These are phyloP conservation scores for Fusarium virguliforme DNA, from an alignment of 2,329 filamentous ascomycete species.

Conservation along the genomic window DNA sequence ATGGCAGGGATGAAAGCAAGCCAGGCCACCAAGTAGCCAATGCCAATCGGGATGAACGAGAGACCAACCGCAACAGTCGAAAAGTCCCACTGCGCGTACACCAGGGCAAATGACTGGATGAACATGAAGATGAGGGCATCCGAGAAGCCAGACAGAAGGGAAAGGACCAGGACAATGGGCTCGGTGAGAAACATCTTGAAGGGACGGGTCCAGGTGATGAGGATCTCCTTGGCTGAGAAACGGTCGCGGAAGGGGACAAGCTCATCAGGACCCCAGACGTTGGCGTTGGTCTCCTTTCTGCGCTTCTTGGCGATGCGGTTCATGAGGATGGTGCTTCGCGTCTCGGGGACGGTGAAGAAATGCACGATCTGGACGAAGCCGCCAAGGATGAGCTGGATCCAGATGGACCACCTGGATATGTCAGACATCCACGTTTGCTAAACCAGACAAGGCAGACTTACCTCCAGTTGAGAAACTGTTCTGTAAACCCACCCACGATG, in stretches of 20 bases:
- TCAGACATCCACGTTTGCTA: neutral
- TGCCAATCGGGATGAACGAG: slow-evolving; percentile 75
- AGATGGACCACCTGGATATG: slow-evolving; percentile 74
- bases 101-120: slow-evolving; percentile 78
- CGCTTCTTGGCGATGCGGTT: slow-evolving; percentile 84
- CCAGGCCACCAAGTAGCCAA: slow-evolving; percentile 78
- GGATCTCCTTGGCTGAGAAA: slow-evolving; percentile 72
- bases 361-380: slow-evolving; percentile 78
- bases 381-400: slow-evolving; percentile 88
- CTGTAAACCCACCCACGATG: slow-evolving; percentile 83
- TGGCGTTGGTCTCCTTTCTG: slow-evolving; percentile 71
- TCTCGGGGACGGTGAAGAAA: slow-evolving; percentile 82
- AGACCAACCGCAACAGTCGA: slow-evolving; percentile 70
- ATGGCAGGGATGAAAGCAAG: slow-evolving; percentile 72
- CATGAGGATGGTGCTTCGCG: slow-evolving; percentile 82
- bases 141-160: slow-evolving; percentile 80
- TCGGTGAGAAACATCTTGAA: slow-evolving; percentile 83
- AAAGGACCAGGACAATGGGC: slow-evolving; percentile 80
- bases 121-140: slow-evolving; percentile 86
- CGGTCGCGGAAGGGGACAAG: slow-evolving; percentile 73
- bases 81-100: slow-evolving; percentile 79
- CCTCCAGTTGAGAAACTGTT: slow-evolving; percentile 77
- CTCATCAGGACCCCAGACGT: slow-evolving; percentile 82
- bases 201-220: slow-evolving; percentile 73
- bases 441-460: slow-evolving; percentile 54